Conservation (phyloP, 2,329 filamentous ascomycete genomes). For the Ceratocystiopsis sp. region DNA sequence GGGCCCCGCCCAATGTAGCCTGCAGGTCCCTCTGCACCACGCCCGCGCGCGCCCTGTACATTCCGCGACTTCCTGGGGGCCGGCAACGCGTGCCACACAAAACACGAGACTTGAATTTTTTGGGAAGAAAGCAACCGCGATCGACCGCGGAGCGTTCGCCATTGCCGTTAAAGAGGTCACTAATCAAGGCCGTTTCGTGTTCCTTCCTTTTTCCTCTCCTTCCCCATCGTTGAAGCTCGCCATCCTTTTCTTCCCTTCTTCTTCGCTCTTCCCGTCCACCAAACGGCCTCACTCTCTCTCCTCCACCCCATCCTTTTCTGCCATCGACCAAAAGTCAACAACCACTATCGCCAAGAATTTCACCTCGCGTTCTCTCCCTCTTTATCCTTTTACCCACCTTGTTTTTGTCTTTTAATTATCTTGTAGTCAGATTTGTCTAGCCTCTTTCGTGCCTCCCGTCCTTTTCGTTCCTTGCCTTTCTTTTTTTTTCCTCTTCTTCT, state of each 20-base stretch:
- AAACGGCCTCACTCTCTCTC: too few species aligned
- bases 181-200: constrained; percentile 2
- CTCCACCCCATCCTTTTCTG: too few species aligned
- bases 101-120: too few species aligned
- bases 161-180: constrained; percentile 2
- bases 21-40: too few species aligned
- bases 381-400: neutral
- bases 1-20: too few species aligned
- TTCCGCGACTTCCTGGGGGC: constrained; percentile 1
- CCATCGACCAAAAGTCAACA: too few species aligned
- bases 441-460: too few species aligned
- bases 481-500: neutral
- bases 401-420: neutral
- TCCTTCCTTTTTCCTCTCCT: neutral
- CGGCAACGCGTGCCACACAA: neutral
- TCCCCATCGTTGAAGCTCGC: neutral
- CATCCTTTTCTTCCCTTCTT: neutral
- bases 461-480: neutral
- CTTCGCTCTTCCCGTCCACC: too few species aligned
- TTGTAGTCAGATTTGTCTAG: neutral
- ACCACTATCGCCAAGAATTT: too few species aligned
- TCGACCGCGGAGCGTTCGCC: constrained; percentile 4
- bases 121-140: constrained; percentile 6
- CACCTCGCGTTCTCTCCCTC: too few species aligned
- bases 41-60: too few species aligned